phyloP scores from a whole-genome alignment of 345 rosid genomes.

The Adansonia digitata region DNA sequence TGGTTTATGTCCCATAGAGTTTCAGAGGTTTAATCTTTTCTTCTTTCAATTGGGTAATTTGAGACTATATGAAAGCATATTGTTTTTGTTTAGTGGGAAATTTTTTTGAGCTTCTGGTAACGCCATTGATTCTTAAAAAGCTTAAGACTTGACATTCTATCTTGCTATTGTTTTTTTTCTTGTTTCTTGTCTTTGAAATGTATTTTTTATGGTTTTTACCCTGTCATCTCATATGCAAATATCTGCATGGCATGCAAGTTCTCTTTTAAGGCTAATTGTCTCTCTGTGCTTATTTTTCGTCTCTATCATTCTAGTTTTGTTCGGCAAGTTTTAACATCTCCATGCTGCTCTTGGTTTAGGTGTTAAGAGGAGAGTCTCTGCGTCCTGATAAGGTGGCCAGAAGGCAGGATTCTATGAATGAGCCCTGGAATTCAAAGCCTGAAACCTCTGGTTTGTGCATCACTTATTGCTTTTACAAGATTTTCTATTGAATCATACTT shows the following conservation, averaged over 20 bases:
- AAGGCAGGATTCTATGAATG: slow-evolving; percentile 36
- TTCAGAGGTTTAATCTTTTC: background rate
- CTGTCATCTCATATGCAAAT: background rate
- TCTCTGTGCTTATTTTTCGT: background rate
- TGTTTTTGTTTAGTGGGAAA: background rate
- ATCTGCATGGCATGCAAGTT: slow-evolving; percentile 7
- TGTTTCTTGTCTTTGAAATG: background rate
- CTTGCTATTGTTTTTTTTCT: background rate
- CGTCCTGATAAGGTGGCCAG: slow-evolving; percentile 26
- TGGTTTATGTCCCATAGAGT: slow-evolving; percentile 1
- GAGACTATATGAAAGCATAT: background rate
- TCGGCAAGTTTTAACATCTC: background rate
- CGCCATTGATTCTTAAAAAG: background rate
- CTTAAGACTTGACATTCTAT: background rate
- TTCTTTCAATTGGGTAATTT: background rate
- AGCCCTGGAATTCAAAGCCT: slow-evolving; percentile 36
- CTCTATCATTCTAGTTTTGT: background rate
- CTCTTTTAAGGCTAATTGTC: slow-evolving; percentile 5
- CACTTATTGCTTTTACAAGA: background rate
- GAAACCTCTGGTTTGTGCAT: slow-evolving; percentile 29
- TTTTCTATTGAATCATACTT: background rate
- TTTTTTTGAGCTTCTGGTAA: background rate
- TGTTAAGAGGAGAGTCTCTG: slow-evolving; percentile 45
- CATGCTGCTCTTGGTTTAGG: slow-evolving; percentile 32
- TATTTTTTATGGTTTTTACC: background rate